Percentiles rank a stretch among this genome's conserved stretches.
These are phyloP conservation scores for Colletotrichum chrysophilum DNA, from an alignment of 2,329 filamentous ascomycete species.

Conservation along the genomic window DNA sequence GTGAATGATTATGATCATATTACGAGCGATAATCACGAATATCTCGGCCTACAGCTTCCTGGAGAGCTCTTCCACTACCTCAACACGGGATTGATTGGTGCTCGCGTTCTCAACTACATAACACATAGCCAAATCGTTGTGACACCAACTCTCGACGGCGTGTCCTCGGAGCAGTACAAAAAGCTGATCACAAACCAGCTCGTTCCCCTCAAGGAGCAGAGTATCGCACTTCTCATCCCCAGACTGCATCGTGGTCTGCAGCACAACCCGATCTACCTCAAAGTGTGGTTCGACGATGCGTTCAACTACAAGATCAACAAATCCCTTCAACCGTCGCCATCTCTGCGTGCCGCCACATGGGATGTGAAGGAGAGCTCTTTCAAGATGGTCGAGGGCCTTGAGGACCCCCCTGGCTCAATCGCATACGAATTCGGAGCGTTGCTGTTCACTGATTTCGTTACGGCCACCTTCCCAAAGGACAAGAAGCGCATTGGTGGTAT, in stretches of 20 bases:
- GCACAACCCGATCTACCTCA: slow-evolving; percentile 77
- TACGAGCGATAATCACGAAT: slow-evolving; percentile 85
- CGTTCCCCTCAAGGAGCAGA: slow-evolving; percentile 74
- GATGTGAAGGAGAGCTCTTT: slow-evolving; percentile 68
- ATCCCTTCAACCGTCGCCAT: slow-evolving; percentile 52
- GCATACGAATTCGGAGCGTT: slow-evolving; percentile 71
- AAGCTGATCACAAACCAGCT: slow-evolving; percentile 78
- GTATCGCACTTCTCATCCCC: slow-evolving; percentile 79
- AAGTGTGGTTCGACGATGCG: slow-evolving; percentile 82
- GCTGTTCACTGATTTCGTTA: slow-evolving; percentile 71
- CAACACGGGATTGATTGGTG: slow-evolving; percentile 79
- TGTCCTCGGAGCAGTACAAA: slow-evolving; percentile 80
- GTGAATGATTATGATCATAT: slow-evolving; percentile 76
- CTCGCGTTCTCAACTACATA: slow-evolving; percentile 82
- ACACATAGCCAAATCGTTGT: slow-evolving; percentile 80
- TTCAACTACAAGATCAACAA: slow-evolving; percentile 71
- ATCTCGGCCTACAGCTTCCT: slow-evolving; percentile 88
- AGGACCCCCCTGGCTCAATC: slow-evolving; percentile 49
- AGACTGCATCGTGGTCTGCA: slow-evolving; percentile 84
- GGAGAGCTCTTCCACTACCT: slow-evolving; percentile 92
- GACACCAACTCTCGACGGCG: slow-evolving; percentile 84
- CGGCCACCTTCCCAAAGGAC: slow-evolving; percentile 69
- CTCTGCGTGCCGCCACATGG: slow-evolving; percentile 65
- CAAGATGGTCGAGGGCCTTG: slow-evolving; percentile 50
- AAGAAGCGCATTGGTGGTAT: slow-evolving; percentile 65